phyloP scores from a whole-genome alignment of 306 rosid genomes.

The Cajanus cajan region DNA sequence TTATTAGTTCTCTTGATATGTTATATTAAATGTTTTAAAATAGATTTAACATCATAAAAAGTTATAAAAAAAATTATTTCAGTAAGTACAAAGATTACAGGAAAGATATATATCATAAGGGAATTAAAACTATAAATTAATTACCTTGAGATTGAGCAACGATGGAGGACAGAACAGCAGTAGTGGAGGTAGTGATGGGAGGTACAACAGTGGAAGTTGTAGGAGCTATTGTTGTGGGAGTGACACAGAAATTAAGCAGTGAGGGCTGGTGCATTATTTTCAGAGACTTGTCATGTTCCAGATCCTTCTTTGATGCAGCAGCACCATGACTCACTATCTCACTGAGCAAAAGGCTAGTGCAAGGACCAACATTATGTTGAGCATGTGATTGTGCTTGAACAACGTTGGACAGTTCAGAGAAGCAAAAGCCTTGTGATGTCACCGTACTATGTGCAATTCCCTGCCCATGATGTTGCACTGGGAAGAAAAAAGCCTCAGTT shows the following conservation, averaged over 20 bases:
- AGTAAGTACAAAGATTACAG: neutral
- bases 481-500: constrained; percentile 56
- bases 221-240: constrained; percentile 24
- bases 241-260: constrained; percentile 41
- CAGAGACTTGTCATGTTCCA: constrained; percentile 37
- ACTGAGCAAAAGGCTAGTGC: constrained; percentile 62
- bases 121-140: neutral
- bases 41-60: neutral
- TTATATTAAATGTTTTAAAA: neutral
- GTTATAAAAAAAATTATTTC: neutral
- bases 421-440: constrained; percentile 61
- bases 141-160: constrained; percentile 60
- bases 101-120: neutral
- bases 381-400: constrained; percentile 38
- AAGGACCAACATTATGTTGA: constrained; percentile 42
- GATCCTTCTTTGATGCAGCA: constrained; percentile 47
- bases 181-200: constrained; percentile 31
- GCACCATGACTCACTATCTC: constrained; percentile 58
- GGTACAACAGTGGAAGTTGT: constrained; percentile 10
- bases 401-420: constrained; percentile 61
- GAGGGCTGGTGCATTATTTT: constrained; percentile 39
- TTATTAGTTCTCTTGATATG: neutral
- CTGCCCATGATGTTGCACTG: constrained; percentile 35
- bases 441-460: constrained; percentile 6
- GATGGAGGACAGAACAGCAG: constrained; percentile 47